Evolutionary conservation across 495 filamentous ascomycete species (phyloP).

Genomic region (Parathielavia appendiculata): DNA sequence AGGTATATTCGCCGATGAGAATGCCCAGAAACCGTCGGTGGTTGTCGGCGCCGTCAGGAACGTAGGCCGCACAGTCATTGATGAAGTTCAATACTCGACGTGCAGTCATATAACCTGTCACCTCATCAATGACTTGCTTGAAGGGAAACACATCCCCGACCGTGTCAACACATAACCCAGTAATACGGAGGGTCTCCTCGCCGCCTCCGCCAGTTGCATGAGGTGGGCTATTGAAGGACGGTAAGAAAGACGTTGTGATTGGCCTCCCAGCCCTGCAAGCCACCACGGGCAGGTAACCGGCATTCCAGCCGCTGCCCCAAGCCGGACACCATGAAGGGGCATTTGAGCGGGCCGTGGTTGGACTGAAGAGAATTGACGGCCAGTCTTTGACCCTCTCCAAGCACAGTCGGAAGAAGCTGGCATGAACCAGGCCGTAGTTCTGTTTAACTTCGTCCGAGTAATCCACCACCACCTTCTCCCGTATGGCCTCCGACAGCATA

Average conservation of each 20-base stretch:
- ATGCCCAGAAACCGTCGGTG: not conserved
- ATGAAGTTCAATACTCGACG: not conserved
- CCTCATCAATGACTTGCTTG: not conserved
- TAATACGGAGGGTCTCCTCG: not conserved
- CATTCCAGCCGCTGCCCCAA: not conserved
- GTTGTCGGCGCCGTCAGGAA: not conserved
- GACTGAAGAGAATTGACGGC: not conserved
- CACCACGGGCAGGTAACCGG: not conserved
- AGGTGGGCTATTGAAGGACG: not conserved
- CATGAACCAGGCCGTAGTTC: not conserved
- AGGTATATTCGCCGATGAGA: not conserved
- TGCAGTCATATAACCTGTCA: not conserved
- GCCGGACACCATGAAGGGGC: not conserved
- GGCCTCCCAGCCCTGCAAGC: not conserved
- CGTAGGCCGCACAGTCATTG: not conserved
- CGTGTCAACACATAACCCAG: not conserved
- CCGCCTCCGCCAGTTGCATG: not conserved
- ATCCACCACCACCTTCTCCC: not conserved
- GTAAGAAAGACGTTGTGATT: not conserved
- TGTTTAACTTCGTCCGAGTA: not conserved
- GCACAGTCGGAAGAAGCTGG: not conserved
- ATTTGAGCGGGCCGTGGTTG: not conserved
- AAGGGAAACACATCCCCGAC: not conserved
- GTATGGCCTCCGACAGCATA: not conserved
- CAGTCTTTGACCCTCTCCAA: not conserved